phyloP scores from a whole-genome alignment of 2,329 filamentous ascomycete species.

The Chaetomiaceae sp. region DNA sequence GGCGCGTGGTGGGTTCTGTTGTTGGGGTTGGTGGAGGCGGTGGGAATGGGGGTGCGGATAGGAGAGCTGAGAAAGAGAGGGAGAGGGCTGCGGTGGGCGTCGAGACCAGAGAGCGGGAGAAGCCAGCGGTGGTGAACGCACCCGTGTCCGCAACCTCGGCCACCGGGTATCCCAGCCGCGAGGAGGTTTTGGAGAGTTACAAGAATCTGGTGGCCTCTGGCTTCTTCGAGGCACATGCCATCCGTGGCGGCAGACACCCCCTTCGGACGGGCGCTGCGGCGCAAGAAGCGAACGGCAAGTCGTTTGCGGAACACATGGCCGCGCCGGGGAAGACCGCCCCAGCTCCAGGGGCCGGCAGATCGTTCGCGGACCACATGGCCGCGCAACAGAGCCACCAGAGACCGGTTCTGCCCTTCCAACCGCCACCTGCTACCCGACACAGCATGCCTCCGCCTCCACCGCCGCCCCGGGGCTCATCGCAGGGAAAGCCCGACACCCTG shows the following conservation, averaged over 20 bases:
- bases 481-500: slow-evolving; percentile 1
- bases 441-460: slow-evolving; percentile 9
- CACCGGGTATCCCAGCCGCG: slow-evolving; percentile 34
- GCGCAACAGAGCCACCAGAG: slow-evolving; percentile 18
- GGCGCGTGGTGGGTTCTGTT: slow-evolving; percentile 9
- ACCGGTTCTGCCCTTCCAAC: neutral
- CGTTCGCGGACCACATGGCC: slow-evolving; percentile 15
- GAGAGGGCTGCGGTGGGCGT: neutral
- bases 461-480: slow-evolving; percentile 9
- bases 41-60: neutral
- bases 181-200: slow-evolving; percentile 54
- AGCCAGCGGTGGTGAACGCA: neutral
- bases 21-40: slow-evolving; percentile 4
- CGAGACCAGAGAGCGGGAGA: neutral
- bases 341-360: slow-evolving; percentile 1
- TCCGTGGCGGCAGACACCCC: slow-evolving; percentile 51
- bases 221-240: slow-evolving; percentile 55
- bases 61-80: neutral
- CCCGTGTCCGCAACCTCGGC: no score
- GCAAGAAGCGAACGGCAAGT: neutral
- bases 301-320: slow-evolving; percentile 10
- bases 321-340: neutral
- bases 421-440: slow-evolving; percentile 1
- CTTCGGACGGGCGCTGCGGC: neutral
- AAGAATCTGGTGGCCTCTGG: slow-evolving; percentile 52